phyloP scores from a whole-genome alignment of 306 rosid species.

The Pterocarpus santalinus region DNA sequence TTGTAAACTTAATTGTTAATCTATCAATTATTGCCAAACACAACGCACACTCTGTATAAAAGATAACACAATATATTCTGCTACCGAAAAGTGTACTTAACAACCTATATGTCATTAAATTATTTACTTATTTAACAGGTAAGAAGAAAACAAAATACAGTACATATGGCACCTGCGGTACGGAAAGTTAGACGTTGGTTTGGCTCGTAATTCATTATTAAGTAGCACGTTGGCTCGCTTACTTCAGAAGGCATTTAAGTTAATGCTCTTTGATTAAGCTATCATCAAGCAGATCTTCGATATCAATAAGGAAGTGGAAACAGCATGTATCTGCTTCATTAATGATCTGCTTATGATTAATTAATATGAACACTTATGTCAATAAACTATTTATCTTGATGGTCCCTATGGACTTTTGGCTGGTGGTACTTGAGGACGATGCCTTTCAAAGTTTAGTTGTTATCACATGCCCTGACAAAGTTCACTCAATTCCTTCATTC shows the following conservation, averaged over 20 bases:
- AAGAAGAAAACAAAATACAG: background rate
- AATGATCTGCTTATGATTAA: constrained; percentile 57
- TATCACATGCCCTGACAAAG: constrained; percentile 59
- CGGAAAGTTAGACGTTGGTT: constrained; percentile 27
- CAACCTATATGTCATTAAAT: no score
- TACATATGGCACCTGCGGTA: background rate
- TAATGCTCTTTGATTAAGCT: constrained; percentile 44
- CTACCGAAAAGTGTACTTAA: no score
- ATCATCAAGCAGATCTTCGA: constrained; percentile 37
- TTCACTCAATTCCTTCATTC: constrained; percentile 30
- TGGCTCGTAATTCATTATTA: constrained; percentile 30
- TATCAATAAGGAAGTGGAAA: constrained; percentile 27
- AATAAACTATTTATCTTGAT: constrained; percentile 25
- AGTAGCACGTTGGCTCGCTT: constrained; percentile 48
- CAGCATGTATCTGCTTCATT: constrained; percentile 32
- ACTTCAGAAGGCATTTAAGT: constrained; percentile 46
- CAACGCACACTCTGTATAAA: background rate
- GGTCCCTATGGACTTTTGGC: constrained; percentile 43
- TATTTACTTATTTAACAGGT: no score
- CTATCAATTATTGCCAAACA: background rate
- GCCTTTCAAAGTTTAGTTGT: constrained; percentile 50
- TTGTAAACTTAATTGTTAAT: no score
- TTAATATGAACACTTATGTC: constrained; percentile 31
- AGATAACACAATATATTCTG: no score
- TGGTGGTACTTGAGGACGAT: constrained; percentile 40